These are phyloP conservation scores for Apocynum venetum DNA, from an alignment of 257 asterid genomes.

Conservation along the genomic window DNA sequence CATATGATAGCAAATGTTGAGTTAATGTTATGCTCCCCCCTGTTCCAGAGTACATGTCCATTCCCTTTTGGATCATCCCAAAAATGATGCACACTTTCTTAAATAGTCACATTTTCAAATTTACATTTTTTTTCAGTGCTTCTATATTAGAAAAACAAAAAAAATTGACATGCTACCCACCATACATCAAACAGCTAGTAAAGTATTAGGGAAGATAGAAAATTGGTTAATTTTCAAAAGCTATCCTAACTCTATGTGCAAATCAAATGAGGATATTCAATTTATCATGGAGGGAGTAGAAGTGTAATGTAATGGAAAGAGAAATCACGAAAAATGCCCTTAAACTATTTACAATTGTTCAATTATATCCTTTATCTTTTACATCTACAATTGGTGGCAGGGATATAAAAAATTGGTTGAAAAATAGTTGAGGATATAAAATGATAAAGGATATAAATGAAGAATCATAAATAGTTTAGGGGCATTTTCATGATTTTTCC, in stretches of 20 bases:
- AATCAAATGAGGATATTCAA: background rate
- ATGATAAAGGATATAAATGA: too few species aligned
- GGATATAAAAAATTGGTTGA: too few species aligned
- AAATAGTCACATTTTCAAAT: background rate
- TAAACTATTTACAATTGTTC: too few species aligned
- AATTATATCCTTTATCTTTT: too few species aligned
- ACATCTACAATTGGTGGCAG: too few species aligned
- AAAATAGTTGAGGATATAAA: too few species aligned
- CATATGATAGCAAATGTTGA: background rate
- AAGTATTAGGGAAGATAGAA: background rate
- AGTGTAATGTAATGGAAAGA: background rate
- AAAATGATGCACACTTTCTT: background rate
- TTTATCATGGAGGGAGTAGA: background rate
- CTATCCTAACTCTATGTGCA: background rate
- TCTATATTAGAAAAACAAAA: background rate
- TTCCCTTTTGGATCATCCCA: background rate
- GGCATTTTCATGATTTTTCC: too few species aligned
- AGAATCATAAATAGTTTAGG: too few species aligned
- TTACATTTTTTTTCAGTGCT: background rate
- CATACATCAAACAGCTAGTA: background rate
- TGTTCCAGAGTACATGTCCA: background rate
- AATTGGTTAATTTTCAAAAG: background rate
- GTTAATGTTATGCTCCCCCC: background rate
- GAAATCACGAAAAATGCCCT: too few species aligned
- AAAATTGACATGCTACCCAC: background rate